Evolutionary conservation across 192 early-diverging fungal species (phyloP).

Genomic region (Umbelopsis sp.): DNA sequence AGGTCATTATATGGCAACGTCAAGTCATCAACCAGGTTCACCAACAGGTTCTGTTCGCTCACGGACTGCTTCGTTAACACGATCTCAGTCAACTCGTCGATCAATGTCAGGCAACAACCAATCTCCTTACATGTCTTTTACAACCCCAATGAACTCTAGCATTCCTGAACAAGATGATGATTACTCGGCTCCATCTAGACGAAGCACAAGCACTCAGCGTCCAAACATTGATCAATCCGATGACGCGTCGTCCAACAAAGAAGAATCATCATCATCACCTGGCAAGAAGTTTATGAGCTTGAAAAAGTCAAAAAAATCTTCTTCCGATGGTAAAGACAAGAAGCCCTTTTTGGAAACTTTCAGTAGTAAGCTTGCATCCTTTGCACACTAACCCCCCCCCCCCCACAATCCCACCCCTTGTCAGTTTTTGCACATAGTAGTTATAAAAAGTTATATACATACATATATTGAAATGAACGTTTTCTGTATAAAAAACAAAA

Average conservation of each 20-base stretch:
- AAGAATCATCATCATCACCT: background rate
- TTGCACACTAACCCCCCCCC: slow-evolving; percentile 8
- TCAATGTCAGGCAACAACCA: background rate
- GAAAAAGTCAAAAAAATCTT: slow-evolving; percentile 3
- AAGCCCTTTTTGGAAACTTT: slow-evolving; percentile 12
- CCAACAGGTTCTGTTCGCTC: slow-evolving; percentile 1
- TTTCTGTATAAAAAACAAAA: no score
- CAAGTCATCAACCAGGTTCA: background rate
- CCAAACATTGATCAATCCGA: background rate
- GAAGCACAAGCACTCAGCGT: background rate
- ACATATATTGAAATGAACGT: no score
- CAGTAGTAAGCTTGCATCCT: slow-evolving; percentile 10
- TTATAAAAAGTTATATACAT: no score
- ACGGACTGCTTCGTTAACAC: background rate
- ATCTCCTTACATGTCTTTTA: background rate
- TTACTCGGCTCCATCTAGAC: background rate
- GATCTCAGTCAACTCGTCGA: background rate
- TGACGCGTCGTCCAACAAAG: background rate
- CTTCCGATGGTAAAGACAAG: slow-evolving; percentile 3
- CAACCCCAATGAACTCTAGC: background rate
- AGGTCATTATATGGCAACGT: background rate
- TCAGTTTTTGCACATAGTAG: background rate
- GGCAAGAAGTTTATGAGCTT: slow-evolving; percentile 12
- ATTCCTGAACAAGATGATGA: slow-evolving; percentile 16
- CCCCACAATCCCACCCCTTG: no score